Conservation (phyloP, 2,329 filamentous ascomycete genomes). For the Aspergillaceae sp. region DNA sequence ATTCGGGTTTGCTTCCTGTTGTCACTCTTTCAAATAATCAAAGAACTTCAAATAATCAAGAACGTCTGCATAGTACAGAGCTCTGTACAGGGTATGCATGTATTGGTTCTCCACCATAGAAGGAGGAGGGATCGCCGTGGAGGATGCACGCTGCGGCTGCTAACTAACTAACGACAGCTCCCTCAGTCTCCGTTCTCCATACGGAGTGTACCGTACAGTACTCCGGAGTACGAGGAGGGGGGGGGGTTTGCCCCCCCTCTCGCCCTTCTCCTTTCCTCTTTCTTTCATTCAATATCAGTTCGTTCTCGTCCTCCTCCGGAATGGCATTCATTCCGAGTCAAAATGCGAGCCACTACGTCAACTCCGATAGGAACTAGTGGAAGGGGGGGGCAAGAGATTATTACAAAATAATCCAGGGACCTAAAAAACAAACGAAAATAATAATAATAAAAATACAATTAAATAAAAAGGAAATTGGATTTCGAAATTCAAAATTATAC, state of each 20-base stretch:
- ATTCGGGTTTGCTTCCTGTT: neutral
- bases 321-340: slow-evolving; percentile 15
- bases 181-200: neutral
- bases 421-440: slow-evolving; percentile 1
- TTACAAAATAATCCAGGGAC: neutral
- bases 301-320: slow-evolving; percentile 1
- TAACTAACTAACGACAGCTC: no score
- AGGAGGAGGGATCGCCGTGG: neutral
- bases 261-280: neutral
- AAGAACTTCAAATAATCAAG: neutral
- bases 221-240: no score
- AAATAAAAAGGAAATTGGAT: no score
- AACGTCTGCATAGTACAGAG: neutral
- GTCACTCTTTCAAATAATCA: neutral
- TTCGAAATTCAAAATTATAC: slow-evolving; percentile 1
- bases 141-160: neutral
- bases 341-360: slow-evolving; percentile 23
- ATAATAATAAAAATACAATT: neutral
- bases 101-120: slow-evolving; percentile 1
- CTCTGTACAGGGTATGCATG: neutral
- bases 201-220: neutral
- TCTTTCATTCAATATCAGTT: neutral
- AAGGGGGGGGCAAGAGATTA: slow-evolving; percentile 6
- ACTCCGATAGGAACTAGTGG: slow-evolving; percentile 7
- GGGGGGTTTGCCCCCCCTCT: neutral